Evolutionary conservation across 1,284 basidiomycete genomes (phyloP).

Genomic region (Cryptococcus sp.): DNA sequence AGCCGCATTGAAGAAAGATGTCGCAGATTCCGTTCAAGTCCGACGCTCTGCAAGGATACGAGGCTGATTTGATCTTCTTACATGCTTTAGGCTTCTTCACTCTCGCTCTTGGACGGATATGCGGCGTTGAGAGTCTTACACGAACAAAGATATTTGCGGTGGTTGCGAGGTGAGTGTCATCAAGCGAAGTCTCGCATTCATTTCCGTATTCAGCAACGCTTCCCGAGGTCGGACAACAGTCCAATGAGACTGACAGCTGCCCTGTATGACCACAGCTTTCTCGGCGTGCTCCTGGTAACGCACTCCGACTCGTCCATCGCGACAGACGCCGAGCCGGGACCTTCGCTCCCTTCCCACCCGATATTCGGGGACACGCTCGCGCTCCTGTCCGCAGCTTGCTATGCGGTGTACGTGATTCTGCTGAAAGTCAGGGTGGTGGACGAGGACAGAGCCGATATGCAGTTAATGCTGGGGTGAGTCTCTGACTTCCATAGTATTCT

Average conservation of each 20-base stretch:
- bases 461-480: constrained; percentile 77
- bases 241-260: too few relatives aligned
- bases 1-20: too few relatives aligned
- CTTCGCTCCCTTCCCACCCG: constrained; percentile 32
- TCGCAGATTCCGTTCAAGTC: too few relatives aligned
- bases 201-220: too few relatives aligned
- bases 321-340: constrained; percentile 18
- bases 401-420: constrained; percentile 87
- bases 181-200: not conserved
- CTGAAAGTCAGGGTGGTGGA: constrained; percentile 83
- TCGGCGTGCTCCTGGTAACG: constrained; percentile 83
- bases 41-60: too few relatives aligned
- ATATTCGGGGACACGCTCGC: constrained; percentile 77
- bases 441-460: constrained; percentile 88
- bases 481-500: not conserved
- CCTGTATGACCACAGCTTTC: constrained; percentile 61
- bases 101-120: constrained; percentile 77
- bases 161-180: constrained; percentile 65
- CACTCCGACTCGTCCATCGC: constrained; percentile 66
- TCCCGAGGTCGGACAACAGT: too few relatives aligned
- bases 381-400: constrained; percentile 78
- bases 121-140: constrained; percentile 78
- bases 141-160: constrained; percentile 78
- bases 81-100: constrained; percentile 84
- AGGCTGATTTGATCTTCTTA: not conserved